Base-by-base conservation (phyloP, 2,329 filamentous ascomycete genomes). In the Fusarium chaquense region DNA sequence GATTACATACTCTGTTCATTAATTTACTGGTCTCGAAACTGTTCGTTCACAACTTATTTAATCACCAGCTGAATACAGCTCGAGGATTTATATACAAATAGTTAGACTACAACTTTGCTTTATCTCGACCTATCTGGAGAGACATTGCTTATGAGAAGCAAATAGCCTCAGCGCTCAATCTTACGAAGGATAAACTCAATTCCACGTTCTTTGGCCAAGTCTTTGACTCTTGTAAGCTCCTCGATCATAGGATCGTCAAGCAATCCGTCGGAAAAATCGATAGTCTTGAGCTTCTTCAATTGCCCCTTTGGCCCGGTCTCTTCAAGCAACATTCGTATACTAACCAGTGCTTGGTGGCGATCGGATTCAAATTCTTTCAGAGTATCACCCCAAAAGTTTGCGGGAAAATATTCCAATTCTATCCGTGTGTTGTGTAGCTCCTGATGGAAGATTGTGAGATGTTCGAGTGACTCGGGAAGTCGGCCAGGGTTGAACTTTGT, bases 381-480 rank as follows among this genome's bases (percentile, higher is more conserved):
- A 18, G 18, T 7, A 3, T 1, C 24, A 5, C 22, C 22, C 12
- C 15, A 3, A 6, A 20, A 20, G 4, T 4, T 2, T 0, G 13
- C n/a, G n/a, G 6, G 10, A 20, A 20, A n/a, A 13, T 12, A 20
- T 20, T 38, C 36, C n/a, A 4, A 13, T 3, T 38, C 5, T 7
- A 38, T 6, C n/a, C n/a, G 36, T 13, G 11, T 9, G n/a, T 3
- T 12, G 11, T 4, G 36, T 38, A 38, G n/a, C 2, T 38, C 5
- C 0, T 7, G 11, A 0, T 41, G 8, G 2, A 10, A 32, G 1
- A 60, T 4, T 3, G 16, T 44, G 18, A 63, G 24, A 13, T 28
- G 7, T 11, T 36, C 35, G 0, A 56, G 8, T 15, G 60, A 57
- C 10, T 12, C 15, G 0, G 60, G 58, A 0, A 62, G 16, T 1